Percentiles rank a stretch among this genome's conserved stretches.
Evolutionary conservation across 805 yeast genomes (phyloP).

Genomic region (Starmerella kuoi): DNA sequence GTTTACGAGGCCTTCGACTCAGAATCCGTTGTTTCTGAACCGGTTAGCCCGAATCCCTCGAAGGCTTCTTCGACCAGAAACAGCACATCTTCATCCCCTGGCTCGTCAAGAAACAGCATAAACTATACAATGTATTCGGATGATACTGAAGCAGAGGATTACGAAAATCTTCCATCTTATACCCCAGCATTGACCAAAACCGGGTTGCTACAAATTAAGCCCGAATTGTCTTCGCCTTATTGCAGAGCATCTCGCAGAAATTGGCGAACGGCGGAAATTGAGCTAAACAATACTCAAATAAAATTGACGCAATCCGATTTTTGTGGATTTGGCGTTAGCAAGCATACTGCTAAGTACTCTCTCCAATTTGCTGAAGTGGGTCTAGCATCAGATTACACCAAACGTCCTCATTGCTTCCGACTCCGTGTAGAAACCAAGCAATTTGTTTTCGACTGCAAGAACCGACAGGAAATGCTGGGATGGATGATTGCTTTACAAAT

Average conservation of each 20-base stretch:
- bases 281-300: slow-evolving; percentile 75
- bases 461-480: slow-evolving; percentile 53
- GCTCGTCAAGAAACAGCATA: too few species aligned
- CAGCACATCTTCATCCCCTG: too few species aligned
- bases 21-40: too few species aligned
- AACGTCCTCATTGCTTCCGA: slow-evolving; percentile 36
- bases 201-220: slow-evolving; percentile 48
- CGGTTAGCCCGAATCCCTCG: too few species aligned
- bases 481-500: slow-evolving; percentile 66
- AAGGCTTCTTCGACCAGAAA: too few species aligned
- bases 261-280: slow-evolving; percentile 62
- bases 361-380: slow-evolving; percentile 79
- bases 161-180: slow-evolving; percentile 49
- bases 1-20: too few species aligned
- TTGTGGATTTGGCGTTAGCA: slow-evolving; percentile 27
- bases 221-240: slow-evolving; percentile 69
- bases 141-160: too few species aligned
- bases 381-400: slow-evolving; percentile 70
- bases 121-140: too few species aligned
- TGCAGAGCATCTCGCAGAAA: slow-evolving; percentile 52
- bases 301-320: slow-evolving; percentile 39
- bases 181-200: slow-evolving; percentile 51
- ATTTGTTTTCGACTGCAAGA: slow-evolving; percentile 51
- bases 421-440: slow-evolving; percentile 77
- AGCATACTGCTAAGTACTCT: slow-evolving; percentile 37